These are phyloP conservation scores for Boletus coccyginus DNA, from an alignment of 768 basidiomycete genomes.

Conservation along the genomic window DNA sequence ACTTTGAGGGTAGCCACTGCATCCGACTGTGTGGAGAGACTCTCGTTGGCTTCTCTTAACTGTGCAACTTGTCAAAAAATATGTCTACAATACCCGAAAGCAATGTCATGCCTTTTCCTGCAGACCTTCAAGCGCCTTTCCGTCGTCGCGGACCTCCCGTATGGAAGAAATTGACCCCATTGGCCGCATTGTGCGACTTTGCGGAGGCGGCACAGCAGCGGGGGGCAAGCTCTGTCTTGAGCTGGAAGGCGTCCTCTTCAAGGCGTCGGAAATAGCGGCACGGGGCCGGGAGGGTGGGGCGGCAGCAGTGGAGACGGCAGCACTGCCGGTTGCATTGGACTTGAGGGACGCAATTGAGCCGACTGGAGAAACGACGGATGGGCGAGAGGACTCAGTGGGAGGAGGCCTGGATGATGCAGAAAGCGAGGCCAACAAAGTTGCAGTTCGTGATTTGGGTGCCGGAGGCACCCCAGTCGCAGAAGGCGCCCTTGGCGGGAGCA, in stretches of 20 bases:
- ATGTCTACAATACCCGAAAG: not conserved
- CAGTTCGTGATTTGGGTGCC: constrained; percentile 37
- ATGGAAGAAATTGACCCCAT: constrained; percentile 72
- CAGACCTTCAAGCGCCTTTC: constrained; percentile 53
- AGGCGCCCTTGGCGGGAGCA: constrained; percentile 35
- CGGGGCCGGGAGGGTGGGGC: constrained; percentile 49
- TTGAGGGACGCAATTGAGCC: constrained; percentile 49
- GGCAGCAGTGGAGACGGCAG: constrained; percentile 22
- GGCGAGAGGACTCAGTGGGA: constrained; percentile 35
- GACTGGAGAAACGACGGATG: constrained; percentile 56
- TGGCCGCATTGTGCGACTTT: constrained; percentile 44
- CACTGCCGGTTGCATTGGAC: constrained; percentile 34
- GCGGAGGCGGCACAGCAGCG: constrained; percentile 19
- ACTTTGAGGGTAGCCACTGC: constrained; percentile 51
- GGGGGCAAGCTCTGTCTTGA: constrained; percentile 42
- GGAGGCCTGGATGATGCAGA: constrained; percentile 20
- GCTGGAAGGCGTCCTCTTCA: constrained; percentile 46
- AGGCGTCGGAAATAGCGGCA: constrained; percentile 64
- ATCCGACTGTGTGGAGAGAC: constrained; percentile 51
- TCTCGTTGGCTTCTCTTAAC: constrained; percentile 60
- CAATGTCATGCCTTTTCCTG: constrained; percentile 51
- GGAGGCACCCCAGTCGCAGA: constrained; percentile 38
- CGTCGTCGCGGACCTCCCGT: constrained; percentile 63
- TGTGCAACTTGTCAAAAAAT: constrained; percentile 25
- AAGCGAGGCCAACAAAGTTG: constrained; percentile 29